phyloP scores from a whole-genome alignment of 805 yeast species.

The Metschnikowia picachoensis region DNA sequence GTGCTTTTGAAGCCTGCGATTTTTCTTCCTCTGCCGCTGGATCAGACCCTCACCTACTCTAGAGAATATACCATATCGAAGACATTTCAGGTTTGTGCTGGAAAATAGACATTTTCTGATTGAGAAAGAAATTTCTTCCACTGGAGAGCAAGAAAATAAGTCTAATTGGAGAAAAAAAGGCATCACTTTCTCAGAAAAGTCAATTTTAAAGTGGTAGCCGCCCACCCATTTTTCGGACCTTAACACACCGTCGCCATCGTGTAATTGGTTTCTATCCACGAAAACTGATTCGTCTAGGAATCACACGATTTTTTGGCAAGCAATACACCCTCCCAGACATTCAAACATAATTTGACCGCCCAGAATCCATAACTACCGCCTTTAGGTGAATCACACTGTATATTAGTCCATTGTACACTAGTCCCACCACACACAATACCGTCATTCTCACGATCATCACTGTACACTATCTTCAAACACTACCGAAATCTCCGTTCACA shows the following conservation, averaged over 20 bases:
- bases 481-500: neutral
- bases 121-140: neutral
- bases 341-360: neutral
- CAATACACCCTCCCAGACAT: neutral
- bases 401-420: conserved; percentile 16
- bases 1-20: conserved; percentile 1
- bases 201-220: neutral
- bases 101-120: neutral
- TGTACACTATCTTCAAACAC: conserved; percentile 1
- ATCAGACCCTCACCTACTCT: conserved; percentile 3
- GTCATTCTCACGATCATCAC: neutral
- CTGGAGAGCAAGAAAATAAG: too few relatives aligned
- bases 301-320: too few relatives aligned
- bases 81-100: too few relatives aligned
- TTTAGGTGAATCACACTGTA: conserved; percentile 10
- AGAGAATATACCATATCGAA: neutral
- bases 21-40: conserved; percentile 5
- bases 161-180: too few relatives aligned
- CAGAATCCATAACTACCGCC: neutral
- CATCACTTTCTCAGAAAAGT: neutral
- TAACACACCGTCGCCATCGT: neutral
- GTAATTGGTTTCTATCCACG: neutral
- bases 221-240: neutral
- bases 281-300: too few relatives aligned
- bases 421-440: neutral